Conservation (phyloP, 2,329 filamentous ascomycete genomes). For the Talaromyces amestolkiae region DNA sequence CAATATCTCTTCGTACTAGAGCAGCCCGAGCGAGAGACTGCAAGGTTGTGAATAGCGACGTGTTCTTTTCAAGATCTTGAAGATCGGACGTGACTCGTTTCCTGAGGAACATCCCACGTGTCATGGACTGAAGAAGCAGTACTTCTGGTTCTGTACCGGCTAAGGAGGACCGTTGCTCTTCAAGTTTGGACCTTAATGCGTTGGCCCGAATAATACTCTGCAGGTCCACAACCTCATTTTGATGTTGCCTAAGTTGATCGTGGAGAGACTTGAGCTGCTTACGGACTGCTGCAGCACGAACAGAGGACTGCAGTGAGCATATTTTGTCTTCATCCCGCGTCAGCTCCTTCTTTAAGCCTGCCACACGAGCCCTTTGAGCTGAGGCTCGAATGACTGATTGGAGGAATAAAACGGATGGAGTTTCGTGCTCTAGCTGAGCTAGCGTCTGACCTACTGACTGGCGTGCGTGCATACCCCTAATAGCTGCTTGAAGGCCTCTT, state of each 20-base stretch:
- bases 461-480: conserved; percentile 57
- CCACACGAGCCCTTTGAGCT: conserved; percentile 40
- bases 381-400: conserved; percentile 39
- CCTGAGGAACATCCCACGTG: conserved; percentile 44
- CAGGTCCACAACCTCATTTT: conserved; percentile 28
- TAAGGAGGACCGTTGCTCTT: conserved; percentile 40
- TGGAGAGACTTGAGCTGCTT: conserved; percentile 28
- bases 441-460: conserved; percentile 28
- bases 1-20: conserved; percentile 40
- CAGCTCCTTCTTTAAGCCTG: conserved; percentile 41
- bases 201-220: conserved; percentile 37
- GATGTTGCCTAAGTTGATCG: conserved; percentile 31
- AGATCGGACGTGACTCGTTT: conserved; percentile 31
- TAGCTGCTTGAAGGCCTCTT: conserved; percentile 55
- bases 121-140: conserved; percentile 52
- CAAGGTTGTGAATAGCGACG: conserved; percentile 32
- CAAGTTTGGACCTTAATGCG: conserved; percentile 32
- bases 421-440: conserved; percentile 29
- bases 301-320: conserved; percentile 46
- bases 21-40: conserved; percentile 44
- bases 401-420: conserved; percentile 30
- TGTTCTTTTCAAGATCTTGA: conserved; percentile 32
- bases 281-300: conserved; percentile 40
- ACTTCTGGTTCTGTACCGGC: conserved; percentile 44
- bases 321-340: conserved; percentile 42